Evolutionary conservation across 2,329 filamentous ascomycete species (phyloP).

Genomic region (Juglanconis sp.): DNA sequence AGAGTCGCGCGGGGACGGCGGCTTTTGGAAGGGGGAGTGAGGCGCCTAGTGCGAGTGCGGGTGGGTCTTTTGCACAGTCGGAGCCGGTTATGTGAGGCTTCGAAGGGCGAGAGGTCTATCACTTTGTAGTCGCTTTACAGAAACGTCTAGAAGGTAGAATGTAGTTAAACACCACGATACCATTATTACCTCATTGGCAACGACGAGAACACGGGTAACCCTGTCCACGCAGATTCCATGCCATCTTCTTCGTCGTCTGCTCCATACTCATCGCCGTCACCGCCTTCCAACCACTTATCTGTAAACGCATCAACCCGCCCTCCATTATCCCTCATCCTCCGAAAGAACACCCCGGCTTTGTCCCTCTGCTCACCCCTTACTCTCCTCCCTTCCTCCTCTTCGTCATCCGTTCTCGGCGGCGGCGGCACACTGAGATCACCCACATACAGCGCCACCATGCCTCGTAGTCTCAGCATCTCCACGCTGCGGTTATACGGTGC

Average conservation of each 20-base stretch:
- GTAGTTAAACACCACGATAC: background rate
- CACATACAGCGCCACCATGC: slow-evolving; percentile 71
- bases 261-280: slow-evolving; percentile 25
- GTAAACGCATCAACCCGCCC: slow-evolving; percentile 31
- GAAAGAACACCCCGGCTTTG: slow-evolving; percentile 36
- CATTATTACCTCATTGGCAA: slow-evolving; percentile 23
- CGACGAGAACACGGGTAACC: slow-evolving; percentile 31
- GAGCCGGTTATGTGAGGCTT: slow-evolving; percentile 12
- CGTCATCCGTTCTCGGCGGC: slow-evolving; percentile 25
- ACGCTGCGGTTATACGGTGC: slow-evolving; percentile 67
- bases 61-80: slow-evolving; percentile 7
- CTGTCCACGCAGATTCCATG: slow-evolving; percentile 20
- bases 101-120: too few species aligned
- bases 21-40: slow-evolving; percentile 5
- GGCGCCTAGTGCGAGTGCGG: slow-evolving; percentile 2
- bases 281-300: slow-evolving; percentile 25
- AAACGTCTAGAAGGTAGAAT: background rate
- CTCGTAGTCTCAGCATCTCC: slow-evolving; percentile 67
- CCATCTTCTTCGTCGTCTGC: slow-evolving; percentile 24
- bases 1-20: slow-evolving; percentile 11
- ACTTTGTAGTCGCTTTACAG: background rate
- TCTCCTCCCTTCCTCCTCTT: slow-evolving; percentile 29
- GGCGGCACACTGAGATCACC: slow-evolving; percentile 60
- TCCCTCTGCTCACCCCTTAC: slow-evolving; percentile 33
- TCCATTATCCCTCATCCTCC: slow-evolving; percentile 32